These are phyloP conservation scores for Coemansia sp. DNA, from an alignment of 192 early-diverging fungal species.

Conservation along the genomic window DNA sequence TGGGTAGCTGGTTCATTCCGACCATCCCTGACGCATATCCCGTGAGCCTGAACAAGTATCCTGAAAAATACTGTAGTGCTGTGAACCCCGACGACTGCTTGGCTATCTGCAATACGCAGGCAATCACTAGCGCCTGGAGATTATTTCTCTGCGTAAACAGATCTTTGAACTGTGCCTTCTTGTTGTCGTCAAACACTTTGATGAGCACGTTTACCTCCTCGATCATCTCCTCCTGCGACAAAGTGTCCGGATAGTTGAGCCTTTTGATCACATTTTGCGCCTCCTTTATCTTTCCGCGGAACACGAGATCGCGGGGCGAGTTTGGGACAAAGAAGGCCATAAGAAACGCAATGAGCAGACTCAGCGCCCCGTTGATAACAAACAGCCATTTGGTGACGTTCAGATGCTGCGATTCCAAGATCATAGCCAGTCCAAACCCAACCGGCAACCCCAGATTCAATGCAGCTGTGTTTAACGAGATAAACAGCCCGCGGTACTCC, in stretches of 20 bases:
- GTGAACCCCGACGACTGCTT: constrained; percentile 34
- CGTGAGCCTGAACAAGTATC: constrained; percentile 22
- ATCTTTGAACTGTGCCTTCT: constrained; percentile 15
- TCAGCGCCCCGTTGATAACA: constrained; percentile 11
- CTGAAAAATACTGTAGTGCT: constrained; percentile 26
- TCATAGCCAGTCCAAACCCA: constrained; percentile 17
- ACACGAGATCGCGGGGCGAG: constrained; percentile 37
- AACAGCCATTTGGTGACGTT: constrained; percentile 19
- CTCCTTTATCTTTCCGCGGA: constrained; percentile 10
- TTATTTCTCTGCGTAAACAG: constrained; percentile 16
- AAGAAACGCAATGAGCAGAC: constrained; percentile 9
- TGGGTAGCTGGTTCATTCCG: constrained; percentile 11
- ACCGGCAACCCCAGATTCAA: constrained; percentile 30
- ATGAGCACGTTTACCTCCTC: constrained; percentile 8
- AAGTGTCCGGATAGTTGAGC: constrained; percentile 12
- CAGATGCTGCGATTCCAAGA: background rate
- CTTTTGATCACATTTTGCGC: constrained; percentile 17
- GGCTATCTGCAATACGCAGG: constrained; percentile 27
- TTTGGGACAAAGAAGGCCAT: constrained; percentile 23
- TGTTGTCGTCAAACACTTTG: constrained; percentile 13
- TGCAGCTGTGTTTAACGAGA: constrained; percentile 25
- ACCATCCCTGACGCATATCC: constrained; percentile 8
- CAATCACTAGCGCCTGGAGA: constrained; percentile 10
- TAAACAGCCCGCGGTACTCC: constrained; percentile 29
- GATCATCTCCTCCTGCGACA: constrained; percentile 4